phyloP scores from a whole-genome alignment of 192 early-diverging fungal genomes.

The Chytriomyces hyalinus region DNA sequence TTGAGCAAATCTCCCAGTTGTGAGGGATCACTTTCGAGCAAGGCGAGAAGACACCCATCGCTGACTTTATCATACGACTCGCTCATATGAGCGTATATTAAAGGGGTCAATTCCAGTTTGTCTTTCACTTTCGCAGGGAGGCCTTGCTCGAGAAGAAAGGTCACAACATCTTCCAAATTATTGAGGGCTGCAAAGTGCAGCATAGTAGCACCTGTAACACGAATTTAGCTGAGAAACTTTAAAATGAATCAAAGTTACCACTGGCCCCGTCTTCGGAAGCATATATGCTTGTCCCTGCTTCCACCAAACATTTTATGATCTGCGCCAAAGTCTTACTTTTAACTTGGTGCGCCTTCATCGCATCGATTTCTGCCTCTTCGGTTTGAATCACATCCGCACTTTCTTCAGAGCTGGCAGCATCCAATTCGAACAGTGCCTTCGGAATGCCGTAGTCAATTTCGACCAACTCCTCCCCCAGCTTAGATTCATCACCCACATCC shows the following conservation, averaged over 20 bases:
- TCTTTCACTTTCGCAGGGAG: slow-evolving; percentile 21
- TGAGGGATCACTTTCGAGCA: slow-evolving; percentile 14
- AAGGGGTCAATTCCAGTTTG: slow-evolving; percentile 24
- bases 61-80: slow-evolving; percentile 16
- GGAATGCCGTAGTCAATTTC: slow-evolving; percentile 9
- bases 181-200: slow-evolving; percentile 21
- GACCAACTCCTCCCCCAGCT: background rate
- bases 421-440: background rate
- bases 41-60: slow-evolving; percentile 28
- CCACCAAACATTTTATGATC: slow-evolving; percentile 13
- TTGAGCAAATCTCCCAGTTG: slow-evolving; percentile 26
- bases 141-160: background rate
- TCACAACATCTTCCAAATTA: slow-evolving; percentile 10
- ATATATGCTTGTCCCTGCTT: slow-evolving; percentile 1
- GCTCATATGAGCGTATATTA: slow-evolving; percentile 24
- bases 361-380: background rate
- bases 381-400: background rate
- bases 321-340: background rate
- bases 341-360: background rate
- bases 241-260: background rate
- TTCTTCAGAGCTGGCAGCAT: background rate
- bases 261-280: slow-evolving; percentile 9
- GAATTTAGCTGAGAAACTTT: background rate
- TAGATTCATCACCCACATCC: background rate
- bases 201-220: slow-evolving; percentile 3